Percentiles rank a stretch among this genome's conserved stretches.
phyloP scores from a whole-genome alignment of 306 rosid genomes.

The Urtica urens region DNA sequence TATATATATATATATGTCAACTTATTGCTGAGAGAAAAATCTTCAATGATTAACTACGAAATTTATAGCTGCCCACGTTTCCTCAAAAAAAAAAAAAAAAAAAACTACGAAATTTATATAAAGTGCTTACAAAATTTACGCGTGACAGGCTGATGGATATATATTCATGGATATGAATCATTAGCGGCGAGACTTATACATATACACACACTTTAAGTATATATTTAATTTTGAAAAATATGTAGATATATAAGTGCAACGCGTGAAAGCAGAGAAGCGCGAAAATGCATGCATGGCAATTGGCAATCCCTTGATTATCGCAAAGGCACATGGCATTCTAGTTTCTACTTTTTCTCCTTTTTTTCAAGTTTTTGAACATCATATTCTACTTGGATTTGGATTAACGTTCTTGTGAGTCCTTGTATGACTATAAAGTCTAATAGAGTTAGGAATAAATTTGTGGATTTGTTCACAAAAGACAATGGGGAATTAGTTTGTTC shows the following conservation, averaged over 20 bases:
- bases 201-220: not conserved
- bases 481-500: not conserved
- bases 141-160: constrained; percentile 17
- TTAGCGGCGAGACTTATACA: not conserved
- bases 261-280: constrained; percentile 26
- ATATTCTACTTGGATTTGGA: not conserved
- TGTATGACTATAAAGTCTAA: not conserved
- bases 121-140: constrained; percentile 7
- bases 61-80: not conserved
- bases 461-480: not conserved
- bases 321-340: constrained; percentile 17
- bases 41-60: constrained; percentile 4
- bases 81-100: not conserved
- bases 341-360: not conserved
- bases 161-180: not conserved
- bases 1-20: not conserved
- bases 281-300: constrained; percentile 12
- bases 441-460: not conserved
- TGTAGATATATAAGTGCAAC: constrained; percentile 12
- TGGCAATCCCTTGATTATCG: constrained; percentile 11
- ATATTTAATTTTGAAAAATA: not conserved
- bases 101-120: not conserved
- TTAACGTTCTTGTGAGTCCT: not conserved
- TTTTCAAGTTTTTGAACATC: not conserved
- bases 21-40: not conserved